These are phyloP conservation scores for Globisporangium nagaii DNA, from an alignment of 352 stramenopile genomes.

Conservation along the genomic window DNA sequence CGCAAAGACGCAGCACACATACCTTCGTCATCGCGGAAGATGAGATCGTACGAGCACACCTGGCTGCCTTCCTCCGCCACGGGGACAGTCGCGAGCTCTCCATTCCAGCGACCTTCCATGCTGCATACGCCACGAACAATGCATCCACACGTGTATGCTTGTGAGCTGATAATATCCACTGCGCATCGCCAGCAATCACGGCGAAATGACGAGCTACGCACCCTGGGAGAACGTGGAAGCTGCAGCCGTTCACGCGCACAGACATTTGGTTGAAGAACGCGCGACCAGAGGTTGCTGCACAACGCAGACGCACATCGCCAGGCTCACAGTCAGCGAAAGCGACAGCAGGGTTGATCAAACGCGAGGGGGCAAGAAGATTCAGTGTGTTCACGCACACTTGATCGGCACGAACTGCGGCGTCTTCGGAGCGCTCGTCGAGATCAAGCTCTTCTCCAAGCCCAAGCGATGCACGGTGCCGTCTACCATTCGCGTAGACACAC, in stretches of 20 bases:
- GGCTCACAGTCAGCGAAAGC: too few relatives aligned
- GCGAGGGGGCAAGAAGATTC: too few relatives aligned
- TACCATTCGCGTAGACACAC: slow-evolving; percentile 3
- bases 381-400: slow-evolving; percentile 38
- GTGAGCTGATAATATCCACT: too few relatives aligned
- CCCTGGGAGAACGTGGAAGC: slow-evolving; percentile 76
- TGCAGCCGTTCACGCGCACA: slow-evolving; percentile 81
- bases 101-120: slow-evolving; percentile 86
- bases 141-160: background rate
- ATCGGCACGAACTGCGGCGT: slow-evolving; percentile 53
- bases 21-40: slow-evolving; percentile 81
- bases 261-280: slow-evolving; percentile 87
- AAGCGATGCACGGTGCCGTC: slow-evolving; percentile 80
- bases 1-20: background rate
- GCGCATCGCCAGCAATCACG: too few relatives aligned
- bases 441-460: slow-evolving; percentile 81
- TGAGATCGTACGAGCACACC: slow-evolving; percentile 82
- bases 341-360: too few relatives aligned
- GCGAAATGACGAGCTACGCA: background rate
- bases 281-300: slow-evolving; percentile 24
- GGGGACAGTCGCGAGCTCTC: slow-evolving; percentile 69
- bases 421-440: slow-evolving; percentile 47
- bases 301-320: background rate
- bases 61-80: slow-evolving; percentile 73
- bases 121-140: slow-evolving; percentile 12